These are phyloP conservation scores for Amauroascus niger DNA, from an alignment of 2,329 filamentous ascomycete genomes.

Conservation along the genomic window DNA sequence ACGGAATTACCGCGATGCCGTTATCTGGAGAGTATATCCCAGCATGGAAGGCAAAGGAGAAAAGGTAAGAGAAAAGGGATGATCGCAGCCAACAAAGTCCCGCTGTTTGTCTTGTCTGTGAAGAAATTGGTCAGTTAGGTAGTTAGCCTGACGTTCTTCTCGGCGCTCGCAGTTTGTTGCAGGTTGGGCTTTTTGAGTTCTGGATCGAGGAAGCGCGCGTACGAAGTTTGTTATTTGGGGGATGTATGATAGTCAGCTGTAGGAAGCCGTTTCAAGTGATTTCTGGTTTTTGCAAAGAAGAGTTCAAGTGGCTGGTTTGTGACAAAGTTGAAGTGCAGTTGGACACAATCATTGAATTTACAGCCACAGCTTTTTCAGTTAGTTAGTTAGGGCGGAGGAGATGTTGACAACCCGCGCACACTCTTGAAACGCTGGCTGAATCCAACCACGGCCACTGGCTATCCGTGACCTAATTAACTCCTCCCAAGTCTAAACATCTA, in stretches of 20 bases:
- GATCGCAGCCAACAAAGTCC: background rate
- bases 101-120: background rate
- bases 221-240: background rate
- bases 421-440: constrained; percentile 12
- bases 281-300: background rate
- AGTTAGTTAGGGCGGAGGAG: background rate
- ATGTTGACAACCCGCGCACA: constrained; percentile 5
- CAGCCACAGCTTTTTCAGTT: constrained; percentile 3
- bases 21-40: background rate
- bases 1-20: constrained; percentile 21
- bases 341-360: too few species aligned
- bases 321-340: background rate
- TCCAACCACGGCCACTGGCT: constrained; percentile 3
- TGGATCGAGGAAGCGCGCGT: background rate
- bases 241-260: background rate
- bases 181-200: background rate
- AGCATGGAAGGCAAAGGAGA: constrained; percentile 8
- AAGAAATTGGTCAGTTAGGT: too few species aligned
- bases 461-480: background rate
- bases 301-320: background rate
- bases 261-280: background rate
- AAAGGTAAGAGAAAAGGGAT: background rate
- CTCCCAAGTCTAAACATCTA: background rate
- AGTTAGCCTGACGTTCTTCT: too few species aligned
- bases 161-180: background rate